These are phyloP conservation scores for Vanrija humicola DNA, from an alignment of 1,284 basidiomycete genomes.

Conservation along the genomic window DNA sequence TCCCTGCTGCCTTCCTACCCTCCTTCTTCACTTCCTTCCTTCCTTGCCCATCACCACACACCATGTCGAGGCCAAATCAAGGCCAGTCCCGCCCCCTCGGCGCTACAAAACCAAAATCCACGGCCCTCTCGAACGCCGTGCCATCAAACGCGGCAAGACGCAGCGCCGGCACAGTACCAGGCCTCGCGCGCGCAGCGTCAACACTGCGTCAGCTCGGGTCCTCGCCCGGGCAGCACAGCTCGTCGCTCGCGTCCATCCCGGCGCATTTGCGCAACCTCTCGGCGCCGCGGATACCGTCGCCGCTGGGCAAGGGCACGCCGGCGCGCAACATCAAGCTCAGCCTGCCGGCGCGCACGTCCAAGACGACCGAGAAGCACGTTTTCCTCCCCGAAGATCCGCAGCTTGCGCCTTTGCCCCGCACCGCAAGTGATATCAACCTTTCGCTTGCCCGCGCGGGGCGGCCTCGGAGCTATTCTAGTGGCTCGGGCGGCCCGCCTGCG, in stretches of 20 bases:
- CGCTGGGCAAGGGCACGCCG: slow-evolving; percentile 47
- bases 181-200: slow-evolving; percentile 47
- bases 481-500: not conserved
- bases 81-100: slow-evolving; percentile 34
- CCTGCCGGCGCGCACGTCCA: slow-evolving; percentile 70
- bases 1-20: not conserved
- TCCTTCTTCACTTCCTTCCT: not conserved
- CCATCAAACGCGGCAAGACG: slow-evolving; percentile 25
- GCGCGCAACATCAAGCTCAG: slow-evolving; percentile 38
- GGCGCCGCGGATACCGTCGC: slow-evolving; percentile 44
- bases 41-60: slow-evolving; percentile 3
- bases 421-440: slow-evolving; percentile 22
- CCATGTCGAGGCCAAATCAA: slow-evolving; percentile 41
- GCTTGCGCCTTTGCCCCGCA: slow-evolving; percentile 65
- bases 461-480: not conserved
- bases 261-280: slow-evolving; percentile 44
- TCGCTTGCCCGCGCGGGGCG: slow-evolving; percentile 13
- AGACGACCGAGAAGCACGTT: slow-evolving; percentile 88
- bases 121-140: not conserved
- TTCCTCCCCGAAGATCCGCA: slow-evolving; percentile 86
- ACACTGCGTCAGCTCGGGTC: slow-evolving; percentile 39
- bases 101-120: slow-evolving; percentile 11
- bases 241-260: slow-evolving; percentile 37
- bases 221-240: slow-evolving; percentile 5
- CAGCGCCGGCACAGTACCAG: slow-evolving; percentile 35